Evolutionary conservation across 2,329 filamentous ascomycete species (phyloP).

Genomic region (Pyrenophora seminiperda): DNA sequence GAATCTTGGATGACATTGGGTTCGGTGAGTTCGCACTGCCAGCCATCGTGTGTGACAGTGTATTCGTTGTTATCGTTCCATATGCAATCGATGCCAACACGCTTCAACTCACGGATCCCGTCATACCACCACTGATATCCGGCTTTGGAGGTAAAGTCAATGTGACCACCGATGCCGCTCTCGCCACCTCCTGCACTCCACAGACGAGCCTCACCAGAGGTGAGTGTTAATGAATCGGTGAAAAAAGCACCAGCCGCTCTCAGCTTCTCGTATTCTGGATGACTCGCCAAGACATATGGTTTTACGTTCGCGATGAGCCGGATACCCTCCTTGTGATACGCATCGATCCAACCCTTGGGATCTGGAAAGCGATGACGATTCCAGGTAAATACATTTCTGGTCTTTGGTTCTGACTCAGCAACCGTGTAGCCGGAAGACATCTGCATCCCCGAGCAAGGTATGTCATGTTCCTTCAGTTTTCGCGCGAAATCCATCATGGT

Average conservation of each 20-base stretch:
- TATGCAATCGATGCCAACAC: slow-evolving; percentile 71
- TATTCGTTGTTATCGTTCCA: slow-evolving; percentile 85
- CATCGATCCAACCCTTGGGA: slow-evolving; percentile 65
- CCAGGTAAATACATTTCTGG: slow-evolving; percentile 74
- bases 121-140: slow-evolving; percentile 75
- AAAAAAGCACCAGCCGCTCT: slow-evolving; percentile 67
- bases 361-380: slow-evolving; percentile 72
- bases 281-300: slow-evolving; percentile 70
- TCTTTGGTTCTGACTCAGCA: slow-evolving; percentile 69
- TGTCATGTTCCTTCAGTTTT: slow-evolving; percentile 67
- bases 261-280: slow-evolving; percentile 69
- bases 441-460: slow-evolving; percentile 73
- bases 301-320: slow-evolving; percentile 74
- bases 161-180: slow-evolving; percentile 71
- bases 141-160: slow-evolving; percentile 72
- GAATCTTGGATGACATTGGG: slow-evolving; percentile 27
- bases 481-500: slow-evolving; percentile 65
- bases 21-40: slow-evolving; percentile 64
- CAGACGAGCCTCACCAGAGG: slow-evolving; percentile 64
- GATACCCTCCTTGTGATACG: slow-evolving; percentile 68
- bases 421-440: slow-evolving; percentile 76
- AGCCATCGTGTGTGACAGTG: slow-evolving; percentile 67
- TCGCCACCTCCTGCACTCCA: slow-evolving; percentile 76
- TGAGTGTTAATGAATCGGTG: slow-evolving; percentile 56
- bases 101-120: slow-evolving; percentile 65